Evolutionary conservation across 2,329 filamentous ascomycete species (phyloP), one percentile per base, ranked within the genome.

Genomic region (Thielaviopsis populi): DNA sequence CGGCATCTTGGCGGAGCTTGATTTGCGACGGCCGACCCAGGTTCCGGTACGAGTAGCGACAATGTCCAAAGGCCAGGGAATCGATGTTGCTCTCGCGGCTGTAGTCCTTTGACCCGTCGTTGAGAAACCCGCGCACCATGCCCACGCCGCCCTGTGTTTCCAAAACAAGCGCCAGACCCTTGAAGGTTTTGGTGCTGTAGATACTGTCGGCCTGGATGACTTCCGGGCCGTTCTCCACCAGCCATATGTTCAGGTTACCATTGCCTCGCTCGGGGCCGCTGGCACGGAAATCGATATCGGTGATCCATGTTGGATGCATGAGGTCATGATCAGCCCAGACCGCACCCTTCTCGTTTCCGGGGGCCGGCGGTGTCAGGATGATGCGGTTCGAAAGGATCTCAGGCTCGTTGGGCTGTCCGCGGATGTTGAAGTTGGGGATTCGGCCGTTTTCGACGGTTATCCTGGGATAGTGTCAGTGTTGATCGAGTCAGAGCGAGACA

Each of bases 221-320:
- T 66, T 79, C 75, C 69, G 82, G 76, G 40, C 88, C 87, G 66
- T 88, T 81, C 69, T 83, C 85, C 62, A 83, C 85, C 71, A 95
- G 89, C 94, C 94, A 99, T 70, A 99, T 80, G 74, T 97, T 92
- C 69, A 99, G 78, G 75, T 95, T 96, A 59, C 94, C 94, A 65
- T 86, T 85, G 61, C 86, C 90, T 69, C 89, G 80, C 72, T 97
- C 94, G 67, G 87, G 86, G 7, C 94, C 94, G 67, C 83, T 89
- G 62, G 86, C 89, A 69, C 94, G 84, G 75, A 99, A 96, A 71
- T 94, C 86, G 69, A 97, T 79, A 71, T 95, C 89, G 61, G 85
- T 84, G 8, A 83, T 81, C 91, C 91, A 99, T 73, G 86, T 80
- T n/a, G 79, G 75, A 66, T 85, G 77, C 69, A 83, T 74, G 59